Conservation (phyloP, 306 rosid species). For the Vachellia pachyceras region DNA sequence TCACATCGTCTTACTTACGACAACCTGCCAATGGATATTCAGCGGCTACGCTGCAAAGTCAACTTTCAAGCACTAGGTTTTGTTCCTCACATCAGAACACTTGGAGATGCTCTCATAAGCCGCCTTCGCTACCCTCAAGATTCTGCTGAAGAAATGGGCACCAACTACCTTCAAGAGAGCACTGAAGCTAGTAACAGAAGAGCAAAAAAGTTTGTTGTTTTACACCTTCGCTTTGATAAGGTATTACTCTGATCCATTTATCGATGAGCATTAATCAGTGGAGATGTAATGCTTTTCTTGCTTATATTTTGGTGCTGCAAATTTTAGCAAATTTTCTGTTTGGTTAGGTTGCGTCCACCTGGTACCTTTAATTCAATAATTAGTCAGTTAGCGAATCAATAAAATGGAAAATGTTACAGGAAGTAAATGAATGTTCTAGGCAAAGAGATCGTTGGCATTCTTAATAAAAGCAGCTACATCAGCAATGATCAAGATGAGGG, state of each 20-base stretch:
- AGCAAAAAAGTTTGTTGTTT: constrained; percentile 77
- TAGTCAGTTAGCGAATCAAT: background rate
- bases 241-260: constrained; percentile 44
- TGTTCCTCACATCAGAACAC: constrained; percentile 86
- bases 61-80: constrained; percentile 89
- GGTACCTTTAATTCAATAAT: background rate
- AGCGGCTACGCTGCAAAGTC: constrained; percentile 89
- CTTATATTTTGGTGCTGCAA: constrained; percentile 2
- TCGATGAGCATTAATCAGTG: background rate
- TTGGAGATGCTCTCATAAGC: constrained; percentile 85
- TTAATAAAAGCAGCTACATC: background rate
- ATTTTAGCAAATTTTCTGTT: background rate
- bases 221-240: constrained; percentile 97
- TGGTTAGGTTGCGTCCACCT: background rate
- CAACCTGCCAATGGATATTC: constrained; percentile 90
- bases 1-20: constrained; percentile 94
- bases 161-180: constrained; percentile 60
- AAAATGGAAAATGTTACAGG: background rate
- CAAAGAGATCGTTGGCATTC: background rate
- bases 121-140: constrained; percentile 72
- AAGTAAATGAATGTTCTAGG: background rate
- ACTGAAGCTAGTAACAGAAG: constrained; percentile 43
- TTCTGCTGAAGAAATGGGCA: constrained; percentile 42
- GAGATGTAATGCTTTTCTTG: constrained; percentile 5
- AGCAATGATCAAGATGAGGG: background rate